Evolutionary conservation across 2,329 filamentous ascomycete species (phyloP).

Genomic region (Fusarium kyushuense): DNA sequence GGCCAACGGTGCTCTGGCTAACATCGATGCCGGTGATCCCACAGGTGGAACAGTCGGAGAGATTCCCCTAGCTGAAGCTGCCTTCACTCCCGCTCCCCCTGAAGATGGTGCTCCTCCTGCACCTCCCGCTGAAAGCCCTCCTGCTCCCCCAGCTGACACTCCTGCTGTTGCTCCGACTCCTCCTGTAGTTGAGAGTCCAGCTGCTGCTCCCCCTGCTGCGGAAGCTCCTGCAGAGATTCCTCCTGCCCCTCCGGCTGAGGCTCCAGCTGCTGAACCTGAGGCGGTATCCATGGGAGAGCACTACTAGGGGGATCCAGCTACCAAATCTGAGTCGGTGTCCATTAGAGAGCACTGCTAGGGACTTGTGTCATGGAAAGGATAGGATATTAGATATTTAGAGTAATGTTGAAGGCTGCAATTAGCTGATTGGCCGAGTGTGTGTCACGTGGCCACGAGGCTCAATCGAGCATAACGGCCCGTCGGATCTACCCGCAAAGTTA

Average conservation of each 20-base stretch:
- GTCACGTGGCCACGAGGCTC: too few species aligned
- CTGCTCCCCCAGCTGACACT: background rate
- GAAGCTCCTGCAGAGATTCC: background rate
- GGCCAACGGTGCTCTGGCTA: conserved; percentile 32
- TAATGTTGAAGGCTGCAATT: too few species aligned
- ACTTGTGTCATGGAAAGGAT: too few species aligned
- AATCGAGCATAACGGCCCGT: too few species aligned
- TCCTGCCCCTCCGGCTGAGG: background rate
- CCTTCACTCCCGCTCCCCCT: conserved; percentile 39
- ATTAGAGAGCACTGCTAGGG: background rate
- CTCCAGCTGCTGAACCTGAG: background rate
- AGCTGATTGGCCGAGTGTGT: too few species aligned
- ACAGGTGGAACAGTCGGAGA: conserved; percentile 40
- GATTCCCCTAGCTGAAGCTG: conserved; percentile 39
- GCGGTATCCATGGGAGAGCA: background rate
- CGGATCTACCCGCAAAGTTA: too few species aligned
- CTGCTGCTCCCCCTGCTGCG: background rate
- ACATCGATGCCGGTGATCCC: conserved; percentile 36
- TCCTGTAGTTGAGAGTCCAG: background rate
- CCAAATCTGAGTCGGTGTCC: background rate
- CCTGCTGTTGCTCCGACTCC: background rate
- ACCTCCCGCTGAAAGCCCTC: conserved; percentile 12
- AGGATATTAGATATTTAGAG: background rate
- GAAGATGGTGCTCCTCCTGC: conserved; percentile 20
- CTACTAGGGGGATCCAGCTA: background rate